Conservation (phyloP, 345 rosid species). For the Eucalyptus grandis region DNA sequence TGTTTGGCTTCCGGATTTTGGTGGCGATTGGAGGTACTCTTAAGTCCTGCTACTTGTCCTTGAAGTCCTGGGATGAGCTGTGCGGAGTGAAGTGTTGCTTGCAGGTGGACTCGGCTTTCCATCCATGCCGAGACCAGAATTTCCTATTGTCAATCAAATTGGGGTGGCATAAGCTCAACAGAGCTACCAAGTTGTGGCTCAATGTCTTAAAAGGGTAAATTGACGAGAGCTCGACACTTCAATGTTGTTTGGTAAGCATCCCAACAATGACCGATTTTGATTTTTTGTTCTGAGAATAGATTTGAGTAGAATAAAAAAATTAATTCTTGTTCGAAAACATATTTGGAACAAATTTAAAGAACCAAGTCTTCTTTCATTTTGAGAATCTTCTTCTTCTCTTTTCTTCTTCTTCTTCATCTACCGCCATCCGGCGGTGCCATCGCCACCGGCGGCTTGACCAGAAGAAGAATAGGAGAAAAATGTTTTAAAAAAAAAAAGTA, state of each 20-base stretch:
- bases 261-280: accelerated
- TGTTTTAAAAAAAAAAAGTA: too few relatives aligned
- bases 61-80: neutral
- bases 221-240: neutral
- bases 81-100: neutral
- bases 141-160: neutral
- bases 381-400: too few relatives aligned
- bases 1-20: neutral
- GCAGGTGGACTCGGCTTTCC: neutral
- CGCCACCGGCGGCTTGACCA: accelerated
- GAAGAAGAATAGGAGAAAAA: too few relatives aligned
- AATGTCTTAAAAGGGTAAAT: neutral
- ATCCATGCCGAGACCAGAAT: neutral
- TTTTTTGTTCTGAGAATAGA: too few relatives aligned
- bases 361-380: too few relatives aligned
- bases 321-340: accelerated
- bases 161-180: neutral
- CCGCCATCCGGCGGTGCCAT: accelerated
- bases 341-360: too few relatives aligned
- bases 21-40: neutral
- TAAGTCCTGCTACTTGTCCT: neutral
- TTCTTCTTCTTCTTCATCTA: too few relatives aligned
- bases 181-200: neutral
- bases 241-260: too few relatives aligned
- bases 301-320: too few relatives aligned